Conservation (phyloP, 2,329 filamentous ascomycete species). For the Diaporthe citrichinensis region DNA sequence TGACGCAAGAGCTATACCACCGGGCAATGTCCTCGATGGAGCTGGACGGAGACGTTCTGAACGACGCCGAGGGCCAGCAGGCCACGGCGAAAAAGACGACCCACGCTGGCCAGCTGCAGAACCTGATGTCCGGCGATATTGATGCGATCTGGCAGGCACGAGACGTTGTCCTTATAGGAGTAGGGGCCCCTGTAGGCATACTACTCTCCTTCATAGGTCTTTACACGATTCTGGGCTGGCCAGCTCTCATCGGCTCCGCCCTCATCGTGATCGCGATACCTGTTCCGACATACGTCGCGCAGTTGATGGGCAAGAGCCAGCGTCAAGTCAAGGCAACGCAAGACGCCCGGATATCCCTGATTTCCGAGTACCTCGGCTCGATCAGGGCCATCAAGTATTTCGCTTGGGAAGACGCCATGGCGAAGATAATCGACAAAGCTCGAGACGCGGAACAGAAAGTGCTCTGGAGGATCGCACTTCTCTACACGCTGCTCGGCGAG, state of each 20-base stretch:
- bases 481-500: conserved; percentile 62
- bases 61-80: conserved; percentile 47
- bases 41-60: conserved; percentile 67
- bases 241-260: conserved; percentile 65
- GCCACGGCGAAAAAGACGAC: conserved; percentile 43
- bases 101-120: conserved; percentile 49
- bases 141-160: conserved; percentile 67
- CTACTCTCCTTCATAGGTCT: conserved; percentile 64
- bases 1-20: conserved; percentile 72
- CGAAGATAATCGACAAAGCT: conserved; percentile 64
- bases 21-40: conserved; percentile 70
- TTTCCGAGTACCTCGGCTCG: conserved; percentile 70
- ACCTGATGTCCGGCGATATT: conserved; percentile 71
- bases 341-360: conserved; percentile 69
- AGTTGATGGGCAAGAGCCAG: conserved; percentile 64
- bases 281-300: conserved; percentile 64
- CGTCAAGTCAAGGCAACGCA: conserved; percentile 68
- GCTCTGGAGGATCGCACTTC: conserved; percentile 67
- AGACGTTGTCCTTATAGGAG: conserved; percentile 63
- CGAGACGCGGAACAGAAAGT: conserved; percentile 66
- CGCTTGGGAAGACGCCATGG: conserved; percentile 69
- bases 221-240: conserved; percentile 70
- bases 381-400: conserved; percentile 74
- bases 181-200: conserved; percentile 63
- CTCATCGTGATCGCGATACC: conserved; percentile 63